Evolutionary conservation across 148 eudicot species (phyloP).

Genomic region (Chenopodium album): DNA sequence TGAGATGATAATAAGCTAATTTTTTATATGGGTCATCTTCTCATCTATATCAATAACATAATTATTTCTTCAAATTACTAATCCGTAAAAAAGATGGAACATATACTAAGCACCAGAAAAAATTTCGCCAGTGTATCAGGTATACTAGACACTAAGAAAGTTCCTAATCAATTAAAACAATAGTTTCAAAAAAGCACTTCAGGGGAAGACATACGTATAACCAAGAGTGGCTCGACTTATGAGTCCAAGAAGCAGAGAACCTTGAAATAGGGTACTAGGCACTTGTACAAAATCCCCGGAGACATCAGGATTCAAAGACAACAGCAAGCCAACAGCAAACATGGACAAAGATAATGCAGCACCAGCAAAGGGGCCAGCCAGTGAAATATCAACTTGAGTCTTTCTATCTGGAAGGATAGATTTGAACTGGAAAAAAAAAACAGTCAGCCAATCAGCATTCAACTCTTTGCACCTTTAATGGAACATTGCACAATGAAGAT

Average conservation of each 20-base stretch:
- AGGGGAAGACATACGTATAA: conserved; percentile 67
- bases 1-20: not conserved
- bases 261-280: conserved; percentile 89
- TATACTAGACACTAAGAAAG: not conserved
- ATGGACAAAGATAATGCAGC: conserved; percentile 79
- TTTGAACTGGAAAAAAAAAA: conserved; percentile 63
- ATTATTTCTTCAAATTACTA: not conserved
- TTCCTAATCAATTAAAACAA: not conserved
- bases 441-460: conserved; percentile 11
- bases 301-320: conserved; percentile 71
- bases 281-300: conserved; percentile 86
- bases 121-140: not conserved
- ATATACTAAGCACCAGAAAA: not conserved
- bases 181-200: conserved; percentile 14
- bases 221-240: conserved; percentile 89
- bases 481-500: conserved; percentile 1
- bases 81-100: not conserved
- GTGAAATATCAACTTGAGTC: conserved; percentile 82
- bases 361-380: conserved; percentile 97
- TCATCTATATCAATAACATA: not conserved
- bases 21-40: not conserved
- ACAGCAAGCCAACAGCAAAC: conserved; percentile 86
- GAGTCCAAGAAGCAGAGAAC: conserved; percentile 94
- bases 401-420: conserved; percentile 92
- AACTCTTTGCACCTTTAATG: not conserved